A percentile compares a stretch with the other conserved stretches of the same genome.
phyloP scores from a whole-genome alignment of 2,329 filamentous ascomycete genomes.

The Aspergillus nomiae region DNA sequence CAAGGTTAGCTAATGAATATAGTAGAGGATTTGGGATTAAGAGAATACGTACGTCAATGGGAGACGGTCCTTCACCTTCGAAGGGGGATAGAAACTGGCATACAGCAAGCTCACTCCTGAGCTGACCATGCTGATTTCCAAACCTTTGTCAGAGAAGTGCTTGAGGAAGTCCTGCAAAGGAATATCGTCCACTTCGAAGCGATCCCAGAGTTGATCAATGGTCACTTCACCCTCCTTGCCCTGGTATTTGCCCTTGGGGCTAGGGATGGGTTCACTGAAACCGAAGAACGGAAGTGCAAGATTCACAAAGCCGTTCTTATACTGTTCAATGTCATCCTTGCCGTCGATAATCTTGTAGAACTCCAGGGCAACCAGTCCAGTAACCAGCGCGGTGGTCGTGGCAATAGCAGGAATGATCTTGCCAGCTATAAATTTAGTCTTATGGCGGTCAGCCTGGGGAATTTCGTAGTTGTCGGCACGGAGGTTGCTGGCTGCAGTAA shows the following conservation, averaged over 20 bases:
- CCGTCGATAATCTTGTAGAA: constrained; percentile 96
- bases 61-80: constrained; percentile 80
- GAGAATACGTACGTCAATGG: constrained; percentile 62
- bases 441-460: constrained; percentile 85
- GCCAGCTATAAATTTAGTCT: constrained; percentile 99
- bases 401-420: constrained; percentile 99
- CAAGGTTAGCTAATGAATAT: constrained; percentile 29
- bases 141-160: constrained; percentile 76
- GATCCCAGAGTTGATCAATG: constrained; percentile 97
- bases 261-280: constrained; percentile 94
- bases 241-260: constrained; percentile 87
- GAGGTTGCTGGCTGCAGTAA: constrained; percentile 93
- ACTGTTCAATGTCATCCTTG: constrained; percentile 95
- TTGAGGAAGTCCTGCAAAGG: constrained; percentile 82
- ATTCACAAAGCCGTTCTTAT: constrained; percentile 99
- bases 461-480: constrained; percentile 99
- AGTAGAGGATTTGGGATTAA: background rate
- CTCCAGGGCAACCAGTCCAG: constrained; percentile 88
- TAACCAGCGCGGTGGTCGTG: constrained; percentile 93
- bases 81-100: constrained; percentile 85
- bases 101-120: constrained; percentile 96
- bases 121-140: constrained; percentile 89
- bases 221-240: constrained; percentile 74
- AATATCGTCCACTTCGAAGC: constrained; percentile 86
- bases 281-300: constrained; percentile 95